Evolutionary conservation across 1,284 basidiomycete genomes (phyloP).

Genomic region (Fomitopsis betulina): DNA sequence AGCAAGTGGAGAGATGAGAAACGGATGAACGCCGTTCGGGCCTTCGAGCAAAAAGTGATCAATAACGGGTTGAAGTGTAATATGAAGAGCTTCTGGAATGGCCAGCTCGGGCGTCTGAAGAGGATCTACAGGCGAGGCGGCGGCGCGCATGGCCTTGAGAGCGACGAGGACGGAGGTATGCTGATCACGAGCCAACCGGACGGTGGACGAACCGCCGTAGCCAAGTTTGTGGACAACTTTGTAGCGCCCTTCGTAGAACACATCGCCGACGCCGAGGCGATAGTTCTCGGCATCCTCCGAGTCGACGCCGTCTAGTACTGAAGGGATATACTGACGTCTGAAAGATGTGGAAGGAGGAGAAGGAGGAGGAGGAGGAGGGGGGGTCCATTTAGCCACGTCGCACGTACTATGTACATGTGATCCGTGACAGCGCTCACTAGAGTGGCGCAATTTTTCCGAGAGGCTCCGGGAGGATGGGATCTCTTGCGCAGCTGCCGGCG

Average conservation of each 20-base stretch:
- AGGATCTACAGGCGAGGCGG: conserved; percentile 19
- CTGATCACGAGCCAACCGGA: conserved; percentile 36
- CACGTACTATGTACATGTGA: too few species aligned
- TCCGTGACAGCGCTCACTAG: too few species aligned
- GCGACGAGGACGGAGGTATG: conserved; percentile 23
- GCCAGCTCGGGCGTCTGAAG: conserved; percentile 12
- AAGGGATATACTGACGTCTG: conserved; percentile 5
- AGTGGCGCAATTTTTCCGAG: too few species aligned
- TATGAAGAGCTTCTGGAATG: background rate
- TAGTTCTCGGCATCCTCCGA: conserved; percentile 33
- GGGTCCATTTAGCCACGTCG: too few species aligned
- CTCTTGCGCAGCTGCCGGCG: too few species aligned
- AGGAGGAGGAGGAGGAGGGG: too few species aligned
- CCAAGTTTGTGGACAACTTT: conserved; percentile 36
- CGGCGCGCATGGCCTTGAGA: conserved; percentile 32
- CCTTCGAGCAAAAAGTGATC: conserved; percentile 28
- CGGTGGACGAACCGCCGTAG: conserved; percentile 34
- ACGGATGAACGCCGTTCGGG: conserved; percentile 31
- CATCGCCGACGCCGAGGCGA: conserved; percentile 32
- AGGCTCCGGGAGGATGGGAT: too few species aligned
- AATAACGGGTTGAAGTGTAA: conserved; percentile 17
- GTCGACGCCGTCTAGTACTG: conserved; percentile 21
- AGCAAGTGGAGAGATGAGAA: conserved; percentile 26
- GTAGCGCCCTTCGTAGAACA: conserved; percentile 28
- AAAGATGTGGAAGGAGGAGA: too few species aligned